Base-by-base conservation (phyloP, 2,329 filamentous ascomycete species). In the Ophiostoma ips region DNA sequence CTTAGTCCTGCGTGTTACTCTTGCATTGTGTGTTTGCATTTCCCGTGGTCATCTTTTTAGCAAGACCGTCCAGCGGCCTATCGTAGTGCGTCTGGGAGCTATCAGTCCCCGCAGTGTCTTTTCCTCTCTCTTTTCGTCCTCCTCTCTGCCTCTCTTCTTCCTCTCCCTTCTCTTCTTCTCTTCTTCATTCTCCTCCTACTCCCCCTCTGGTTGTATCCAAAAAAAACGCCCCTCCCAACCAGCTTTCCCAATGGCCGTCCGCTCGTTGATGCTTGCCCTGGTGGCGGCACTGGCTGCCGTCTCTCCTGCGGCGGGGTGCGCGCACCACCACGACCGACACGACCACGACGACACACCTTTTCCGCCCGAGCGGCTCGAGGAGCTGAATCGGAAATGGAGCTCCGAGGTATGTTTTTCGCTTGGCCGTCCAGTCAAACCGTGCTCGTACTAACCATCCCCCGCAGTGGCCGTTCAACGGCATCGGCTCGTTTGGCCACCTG, bases 401-500 rank as follows among this genome's bases (percentile, higher is more conserved):
- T 66, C 66, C 43, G 75, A 79, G 64, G 75, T 77, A 60, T 59
- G 71, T 57, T 5, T n/a, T 11, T 13, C 21, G 15, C 7, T 12
- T 30, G 15, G 21, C 21, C n/a, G 10, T 36, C 45, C n/a, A n/a
- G n/a, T n/a, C n/a, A n/a, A n/a, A n/a, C n/a, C n/a, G n/a, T n/a
- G n/a, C 21, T 16, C 33, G n/a, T 21, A n/a, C 9, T 16, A 2
- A 16, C 40, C 30, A 31, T 30, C 24, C 13, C 34, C 3, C 33
- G 15, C 41, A 74, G 69, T 73, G 77, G 77, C 72, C 71, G 1
- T 92, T 87, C 63, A 74, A 76, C 28, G 86, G 86, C 52, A 84
- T 92, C 55, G 79, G 80, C 49, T 80, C 80, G 34, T 88, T 87
- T 63, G 84, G 82, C 36, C 84, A 87, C 59, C 70, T 87, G 30